Evolutionary conservation across 768 basidiomycete species (phyloP).

Genomic region (Lactarius psammicola): DNA sequence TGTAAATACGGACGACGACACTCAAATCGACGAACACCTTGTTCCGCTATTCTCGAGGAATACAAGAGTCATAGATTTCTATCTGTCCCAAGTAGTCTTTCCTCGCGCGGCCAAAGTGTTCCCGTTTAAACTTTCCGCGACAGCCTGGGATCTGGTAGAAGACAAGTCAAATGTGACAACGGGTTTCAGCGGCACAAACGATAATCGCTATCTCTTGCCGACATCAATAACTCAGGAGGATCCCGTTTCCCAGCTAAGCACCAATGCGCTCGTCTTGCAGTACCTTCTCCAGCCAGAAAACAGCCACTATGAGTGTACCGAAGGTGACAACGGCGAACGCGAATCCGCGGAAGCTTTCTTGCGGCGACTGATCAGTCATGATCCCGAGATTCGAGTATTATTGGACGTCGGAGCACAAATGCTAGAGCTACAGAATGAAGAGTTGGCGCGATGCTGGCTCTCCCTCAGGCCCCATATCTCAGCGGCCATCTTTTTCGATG

Average conservation of each 20-base stretch:
- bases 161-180: conserved; percentile 39
- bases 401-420: conserved; percentile 61
- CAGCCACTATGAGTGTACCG: conserved; percentile 33
- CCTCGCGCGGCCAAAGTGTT: conserved; percentile 52
- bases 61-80: conserved; percentile 46
- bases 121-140: conserved; percentile 45
- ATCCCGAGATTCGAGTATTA: conserved; percentile 43
- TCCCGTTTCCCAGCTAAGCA: conserved; percentile 39
- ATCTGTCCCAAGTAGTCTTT: conserved; percentile 45
- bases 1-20: conserved; percentile 43
- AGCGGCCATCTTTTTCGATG: conserved; percentile 43
- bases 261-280: conserved; percentile 47
- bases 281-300: conserved; percentile 45
- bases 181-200: conserved; percentile 58
- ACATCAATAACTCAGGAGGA: conserved; percentile 39
- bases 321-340: conserved; percentile 11
- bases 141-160: conserved; percentile 53
- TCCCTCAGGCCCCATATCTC: conserved; percentile 27
- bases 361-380: conserved; percentile 35
- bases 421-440: conserved; percentile 46
- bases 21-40: conserved; percentile 35
- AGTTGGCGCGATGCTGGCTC: conserved; percentile 45
- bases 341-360: conserved; percentile 33
- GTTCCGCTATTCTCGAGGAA: conserved; percentile 40
- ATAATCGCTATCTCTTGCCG: conserved; percentile 40